Percentiles rank a stretch among this genome's conserved stretches.
These are phyloP conservation scores for Blastocystis sp. DNA, from an alignment of 352 stramenopile genomes.

Conservation along the genomic window DNA sequence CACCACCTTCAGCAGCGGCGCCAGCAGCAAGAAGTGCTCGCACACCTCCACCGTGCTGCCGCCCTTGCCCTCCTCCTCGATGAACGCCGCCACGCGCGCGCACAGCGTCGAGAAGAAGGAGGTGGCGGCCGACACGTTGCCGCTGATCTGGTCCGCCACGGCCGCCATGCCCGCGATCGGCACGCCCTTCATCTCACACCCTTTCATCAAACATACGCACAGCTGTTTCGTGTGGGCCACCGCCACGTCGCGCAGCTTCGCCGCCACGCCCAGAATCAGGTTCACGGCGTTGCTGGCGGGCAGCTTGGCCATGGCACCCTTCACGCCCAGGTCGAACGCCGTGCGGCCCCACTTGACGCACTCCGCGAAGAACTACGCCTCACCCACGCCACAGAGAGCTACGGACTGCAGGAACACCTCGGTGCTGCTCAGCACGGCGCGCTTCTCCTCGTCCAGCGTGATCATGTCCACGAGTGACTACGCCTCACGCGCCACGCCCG, in stretches of 20 bases:
- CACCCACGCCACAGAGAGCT: neutral
- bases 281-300: neutral
- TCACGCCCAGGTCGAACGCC: constrained; percentile 9
- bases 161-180: neutral
- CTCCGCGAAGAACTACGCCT: constrained; percentile 17
- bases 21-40: neutral
- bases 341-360: constrained; percentile 26
- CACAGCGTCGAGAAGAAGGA: no score
- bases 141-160: neutral
- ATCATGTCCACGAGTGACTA: constrained; percentile 29
- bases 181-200: neutral
- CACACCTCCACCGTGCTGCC: neutral
- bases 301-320: neutral
- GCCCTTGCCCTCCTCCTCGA: neutral
- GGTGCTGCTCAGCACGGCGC: neutral
- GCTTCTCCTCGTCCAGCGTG: constrained; percentile 23
- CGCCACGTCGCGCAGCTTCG: neutral
- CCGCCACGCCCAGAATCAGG: neutral
- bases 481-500: no score
- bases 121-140: neutral
- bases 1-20: constrained; percentile 19
- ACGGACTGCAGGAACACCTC: neutral
- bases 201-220: neutral
- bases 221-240: neutral
- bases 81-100: no score